Evolutionary conservation across 257 asterid genomes (phyloP).

Genomic region (Ilex aquifolium): DNA sequence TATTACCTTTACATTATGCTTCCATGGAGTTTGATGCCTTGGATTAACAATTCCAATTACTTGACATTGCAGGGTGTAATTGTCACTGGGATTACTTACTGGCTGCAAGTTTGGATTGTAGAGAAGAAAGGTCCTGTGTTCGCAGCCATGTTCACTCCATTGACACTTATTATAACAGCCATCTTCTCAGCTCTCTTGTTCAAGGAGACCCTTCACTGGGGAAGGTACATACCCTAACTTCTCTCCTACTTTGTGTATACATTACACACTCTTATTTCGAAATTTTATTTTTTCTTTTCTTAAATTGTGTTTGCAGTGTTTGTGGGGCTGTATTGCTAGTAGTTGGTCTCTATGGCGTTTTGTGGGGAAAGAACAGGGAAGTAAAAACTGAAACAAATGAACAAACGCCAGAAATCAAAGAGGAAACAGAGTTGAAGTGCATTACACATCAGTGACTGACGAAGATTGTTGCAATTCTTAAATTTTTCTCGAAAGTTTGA

Average conservation of each 20-base stretch:
- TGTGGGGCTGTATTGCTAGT: slow-evolving; percentile 48
- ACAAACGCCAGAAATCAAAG: slow-evolving; percentile 15
- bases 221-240: slow-evolving; percentile 32
- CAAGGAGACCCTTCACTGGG: slow-evolving; percentile 44
- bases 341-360: slow-evolving; percentile 47
- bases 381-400: slow-evolving; percentile 14
- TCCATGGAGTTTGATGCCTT: no score
- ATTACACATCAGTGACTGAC: slow-evolving; percentile 11
- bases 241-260: neutral
- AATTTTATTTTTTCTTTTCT: no score
- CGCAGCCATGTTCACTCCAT: slow-evolving; percentile 51
- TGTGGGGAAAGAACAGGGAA: slow-evolving; percentile 66
- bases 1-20: no score
- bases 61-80: slow-evolving; percentile 47
- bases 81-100: slow-evolving; percentile 50
- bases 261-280: no score
- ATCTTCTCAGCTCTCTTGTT: slow-evolving; percentile 40
- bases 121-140: slow-evolving; percentile 67
- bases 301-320: slow-evolving; percentile 26
- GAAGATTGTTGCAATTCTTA: no score
- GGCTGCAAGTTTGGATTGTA: slow-evolving; percentile 52
- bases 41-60: no score
- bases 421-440: slow-evolving; percentile 26
- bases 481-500: no score
- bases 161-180: slow-evolving; percentile 51